phyloP scores from a whole-genome alignment of 2,329 filamentous ascomycete genomes.

The Diplocarpon rosae region DNA sequence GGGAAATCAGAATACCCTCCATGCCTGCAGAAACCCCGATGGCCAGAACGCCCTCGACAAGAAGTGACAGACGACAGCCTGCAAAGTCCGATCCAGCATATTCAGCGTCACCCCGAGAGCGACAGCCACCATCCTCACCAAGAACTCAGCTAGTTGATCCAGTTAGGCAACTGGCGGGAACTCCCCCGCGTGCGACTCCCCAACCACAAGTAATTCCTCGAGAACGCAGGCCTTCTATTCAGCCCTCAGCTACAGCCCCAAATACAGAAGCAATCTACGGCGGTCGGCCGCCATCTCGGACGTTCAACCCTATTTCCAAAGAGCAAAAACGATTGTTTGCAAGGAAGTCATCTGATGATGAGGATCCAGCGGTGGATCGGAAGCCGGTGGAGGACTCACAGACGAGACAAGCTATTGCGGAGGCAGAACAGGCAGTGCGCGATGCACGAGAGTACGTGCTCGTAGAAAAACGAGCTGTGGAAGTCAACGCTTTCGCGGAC shows the following conservation, averaged over 20 bases:
- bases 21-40: conserved; percentile 15
- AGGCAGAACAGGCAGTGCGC: conserved; percentile 60
- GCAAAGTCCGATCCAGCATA: conserved; percentile 15
- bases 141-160: conserved; percentile 12
- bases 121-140: conserved; percentile 15
- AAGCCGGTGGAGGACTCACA: conserved; percentile 10
- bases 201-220: conserved; percentile 11
- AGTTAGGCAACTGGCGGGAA: conserved; percentile 13
- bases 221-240: conserved; percentile 17
- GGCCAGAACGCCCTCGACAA: conserved; percentile 17
- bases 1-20: conserved; percentile 14
- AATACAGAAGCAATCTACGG: conserved; percentile 26
- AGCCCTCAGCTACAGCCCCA: conserved; percentile 21
- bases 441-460: conserved; percentile 92
- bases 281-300: conserved; percentile 22
- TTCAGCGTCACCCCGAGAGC: conserved; percentile 21
- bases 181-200: conserved; percentile 12
- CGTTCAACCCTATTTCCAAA: conserved; percentile 7
- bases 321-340: conserved; percentile 9
- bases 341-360: conserved; percentile 18
- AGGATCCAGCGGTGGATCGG: conserved; percentile 16
- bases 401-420: conserved; percentile 48
- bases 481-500: conserved; percentile 94
- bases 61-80: conserved; percentile 12
- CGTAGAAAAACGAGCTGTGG: conserved; percentile 88